These are phyloP conservation scores for Claviceps maximensis DNA, from an alignment of 2,329 filamentous ascomycete genomes.

Conservation along the genomic window DNA sequence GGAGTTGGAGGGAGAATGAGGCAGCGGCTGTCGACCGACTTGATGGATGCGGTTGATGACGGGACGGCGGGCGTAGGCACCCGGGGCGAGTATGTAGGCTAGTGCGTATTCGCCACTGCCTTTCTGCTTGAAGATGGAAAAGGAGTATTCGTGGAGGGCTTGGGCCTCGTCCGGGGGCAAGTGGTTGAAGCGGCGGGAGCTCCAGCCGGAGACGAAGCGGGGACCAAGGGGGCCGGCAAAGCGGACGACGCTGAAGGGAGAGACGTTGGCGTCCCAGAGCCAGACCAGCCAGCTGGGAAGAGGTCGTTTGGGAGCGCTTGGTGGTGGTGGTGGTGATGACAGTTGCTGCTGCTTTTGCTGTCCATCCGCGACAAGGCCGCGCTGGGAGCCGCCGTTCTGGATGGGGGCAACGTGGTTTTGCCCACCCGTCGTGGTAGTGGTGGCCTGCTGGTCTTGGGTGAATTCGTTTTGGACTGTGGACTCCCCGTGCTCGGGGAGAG, in stretches of 20 bases:
- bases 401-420: background rate
- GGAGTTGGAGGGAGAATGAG: conserved; percentile 12
- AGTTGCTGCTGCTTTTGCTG: background rate
- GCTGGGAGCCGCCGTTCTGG: conserved; percentile 12
- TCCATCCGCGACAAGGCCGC: conserved; percentile 23
- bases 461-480: conserved; percentile 69
- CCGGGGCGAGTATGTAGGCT: conserved; percentile 83
- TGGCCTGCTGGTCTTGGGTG: conserved; percentile 53
- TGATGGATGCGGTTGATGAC: conserved; percentile 77
- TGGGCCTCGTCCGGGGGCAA: conserved; percentile 68
- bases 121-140: conserved; percentile 82
- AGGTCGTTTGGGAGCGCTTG: conserved; percentile 33
- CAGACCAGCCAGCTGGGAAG: conserved; percentile 80
- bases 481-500: conserved; percentile 62
- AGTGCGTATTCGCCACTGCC: conserved; percentile 91
- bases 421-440: conserved; percentile 24
- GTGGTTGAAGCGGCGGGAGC: conserved; percentile 80
- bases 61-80: conserved; percentile 79
- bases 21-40: conserved; percentile 60
- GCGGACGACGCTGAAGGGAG: conserved; percentile 82
- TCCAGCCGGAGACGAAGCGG: conserved; percentile 89
- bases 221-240: conserved; percentile 83
- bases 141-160: conserved; percentile 83
- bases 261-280: conserved; percentile 95
- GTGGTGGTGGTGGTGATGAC: background rate